Evolutionary conservation across 306 rosid species (phyloP), one percentile per base, ranked within the genome.

Genomic region (Oxytropis ochrocephala): DNA sequence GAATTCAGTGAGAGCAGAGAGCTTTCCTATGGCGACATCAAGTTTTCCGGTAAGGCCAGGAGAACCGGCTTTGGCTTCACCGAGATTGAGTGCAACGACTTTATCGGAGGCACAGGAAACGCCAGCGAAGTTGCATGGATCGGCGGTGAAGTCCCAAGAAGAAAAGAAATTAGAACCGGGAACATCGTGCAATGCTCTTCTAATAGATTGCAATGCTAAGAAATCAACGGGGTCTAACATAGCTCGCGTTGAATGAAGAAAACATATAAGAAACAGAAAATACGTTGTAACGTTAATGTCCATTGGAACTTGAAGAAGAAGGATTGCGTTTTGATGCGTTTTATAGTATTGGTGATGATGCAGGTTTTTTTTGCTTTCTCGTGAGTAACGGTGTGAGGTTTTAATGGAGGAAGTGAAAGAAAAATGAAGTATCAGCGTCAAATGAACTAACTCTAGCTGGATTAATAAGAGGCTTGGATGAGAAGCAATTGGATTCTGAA

Each of bases 61-160:
- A 0, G 97, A 86, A 48, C 87, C 95, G 39, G 98, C 97, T 36
- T 89, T 73, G 0, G 97, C 82, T 7, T 93, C 98, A 17, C 98
- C 98, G 44, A 93, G 97, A 55, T 87, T 94, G 70, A 94, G 97
- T 6, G 98, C 72, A 0, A 90, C 38, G 0, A 94, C 97, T 63
- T 67, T 85, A 11, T 88, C 88, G 56, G 87, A 49, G 17, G 73
- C 78, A 47, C 98, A 94, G 70, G 48, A 83, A 11, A 94, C 97
- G 14, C 98, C 98, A 75, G 91, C 72, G 74, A 94, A 94, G 61
- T 81, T 84, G 51, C 98, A 94, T 0, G 98, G 97, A 60, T 94
- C 98, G 12, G 87, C 82, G 12, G 98, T 90, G 85, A 93, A 93
- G 78, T 94, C 98, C 98, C 98, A 94, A 13, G 97, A 82, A 0